Base-by-base conservation (phyloP, 1,284 basidiomycete genomes). In the Tilletia caries region DNA sequence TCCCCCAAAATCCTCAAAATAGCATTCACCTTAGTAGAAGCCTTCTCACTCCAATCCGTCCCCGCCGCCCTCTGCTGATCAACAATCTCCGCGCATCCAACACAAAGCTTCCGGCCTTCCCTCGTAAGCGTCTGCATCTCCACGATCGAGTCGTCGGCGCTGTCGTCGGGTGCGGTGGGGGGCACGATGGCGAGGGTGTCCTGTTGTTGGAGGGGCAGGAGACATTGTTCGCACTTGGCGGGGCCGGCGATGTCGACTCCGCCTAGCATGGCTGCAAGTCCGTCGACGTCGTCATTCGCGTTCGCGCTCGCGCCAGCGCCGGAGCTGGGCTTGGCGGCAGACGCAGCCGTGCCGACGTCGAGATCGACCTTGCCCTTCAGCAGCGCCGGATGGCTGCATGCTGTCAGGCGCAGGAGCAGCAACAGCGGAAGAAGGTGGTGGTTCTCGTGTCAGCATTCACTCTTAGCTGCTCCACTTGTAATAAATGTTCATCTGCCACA, bases 11-110 rank as follows among this genome's bases (percentile, higher is more conserved):
- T 84, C 74, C 90, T 86, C 54, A 96, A 77, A 69, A 93, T 88
- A 87, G 90, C 92, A 60, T 90, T 87, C 68, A 93, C 91, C 85
- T 98, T 98, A n/a, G 94, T 83, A 0, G 86, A 85, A 37, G 84
- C 72, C 13, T 70, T 70, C 8, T 73, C 85, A 0, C 81, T 72
- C 80, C 92, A 93, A 71, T 89, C 85, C 1, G 85, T 85, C 18
- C 83, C 71, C 32, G 67, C 71, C 50, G 65, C 62, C 3, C 52
- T 62, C 48, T 76, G 77, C 15, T 60, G 65, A 15, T 69, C 70
- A 1, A 77, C 44, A 4, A 70, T 68, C 12, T 33, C 54, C 2
- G 25, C 34, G 54, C 83, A 84, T 0, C 69, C 72, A 8, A 20
- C 20, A 67, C 82, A 84, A 52, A 77, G 68, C 33, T 44, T 54